Base-by-base conservation (phyloP, 2,329 filamentous ascomycete genomes). In the Ascochyta viciae-villosae region DNA sequence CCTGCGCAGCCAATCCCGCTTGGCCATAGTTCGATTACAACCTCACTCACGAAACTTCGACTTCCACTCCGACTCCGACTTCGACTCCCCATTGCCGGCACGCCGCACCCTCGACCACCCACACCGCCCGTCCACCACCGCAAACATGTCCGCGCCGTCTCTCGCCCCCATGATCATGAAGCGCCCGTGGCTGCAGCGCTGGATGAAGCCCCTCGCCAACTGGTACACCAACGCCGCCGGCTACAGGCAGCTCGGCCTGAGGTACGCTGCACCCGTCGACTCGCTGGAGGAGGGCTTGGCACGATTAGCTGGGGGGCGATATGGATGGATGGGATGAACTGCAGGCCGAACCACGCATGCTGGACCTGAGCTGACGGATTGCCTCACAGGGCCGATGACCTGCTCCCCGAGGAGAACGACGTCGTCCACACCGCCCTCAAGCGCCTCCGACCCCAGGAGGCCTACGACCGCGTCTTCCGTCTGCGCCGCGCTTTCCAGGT, bases 401-500 rank as follows among this genome's bases (percentile, higher is more conserved):
- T 99, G 77, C 90, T 97, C 77, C 87, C 90, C 76, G 95, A 99
- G 81, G 95, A 99, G 83, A 89, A 85, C 83, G 90, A 95, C 72
- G 81, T 84, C 55, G 92, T 96, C 72, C 89, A 95, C 79, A 85
- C 89, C 70, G 95, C 95, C 62, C 86, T 99, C 74, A 90, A 91
- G 85, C 92, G 95, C 77, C 90, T 99, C 61, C 87, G 90, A 55
- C 85, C 91, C 72, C 91, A 96, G 84, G 91, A 95, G 77, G 85
- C 89, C 72, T 98, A 98, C 82, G 95, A 99, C 83, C 94, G 95
- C 78, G 87, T 98, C 77, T 99, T 92, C 89, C 93, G 95, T 75
- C 87, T 99, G 80, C 91, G 95, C 82, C 89, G 95, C 81, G 94
- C 95, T 72, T 88, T 96, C 81, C 95, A 99, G 85, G 88, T 90